Evolutionary conservation across 768 basidiomycete species (phyloP).

Genomic region (Mycena haematopus): DNA sequence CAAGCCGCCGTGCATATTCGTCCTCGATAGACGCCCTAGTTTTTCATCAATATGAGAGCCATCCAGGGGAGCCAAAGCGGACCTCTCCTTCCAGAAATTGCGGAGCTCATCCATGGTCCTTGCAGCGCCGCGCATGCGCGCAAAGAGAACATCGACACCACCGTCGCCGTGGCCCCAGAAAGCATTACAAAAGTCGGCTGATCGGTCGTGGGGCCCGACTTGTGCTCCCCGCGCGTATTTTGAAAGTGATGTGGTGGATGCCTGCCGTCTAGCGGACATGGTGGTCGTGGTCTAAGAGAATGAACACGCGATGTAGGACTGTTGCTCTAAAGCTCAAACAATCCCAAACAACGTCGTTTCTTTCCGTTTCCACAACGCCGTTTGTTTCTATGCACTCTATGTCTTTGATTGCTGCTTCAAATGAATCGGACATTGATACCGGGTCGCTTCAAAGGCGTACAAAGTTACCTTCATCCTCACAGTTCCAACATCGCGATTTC

Average conservation of each 20-base stretch:
- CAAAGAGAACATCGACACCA: slow-evolving; percentile 90
- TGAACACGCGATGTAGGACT: slow-evolving; percentile 1
- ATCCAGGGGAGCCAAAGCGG: slow-evolving; percentile 36
- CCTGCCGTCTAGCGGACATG: slow-evolving; percentile 80
- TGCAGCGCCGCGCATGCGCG: slow-evolving; percentile 84
- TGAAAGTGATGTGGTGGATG: slow-evolving; percentile 82
- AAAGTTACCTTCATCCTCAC: no score
- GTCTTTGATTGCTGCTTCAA: no score
- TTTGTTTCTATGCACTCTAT: not conserved
- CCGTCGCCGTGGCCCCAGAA: slow-evolving; percentile 93
- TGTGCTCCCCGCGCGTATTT: slow-evolving; percentile 58
- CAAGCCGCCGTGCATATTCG: slow-evolving; percentile 88
- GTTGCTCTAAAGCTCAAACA: not conserved
- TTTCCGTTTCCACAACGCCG: not conserved
- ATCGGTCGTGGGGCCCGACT: slow-evolving; percentile 48
- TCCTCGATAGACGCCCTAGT: slow-evolving; percentile 88
- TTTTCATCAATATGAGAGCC: not conserved
- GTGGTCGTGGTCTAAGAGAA: slow-evolving; percentile 9
- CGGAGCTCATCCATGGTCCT: slow-evolving; percentile 90
- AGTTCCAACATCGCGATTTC: no score
- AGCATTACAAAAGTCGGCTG: slow-evolving; percentile 92
- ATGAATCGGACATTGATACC: no score
- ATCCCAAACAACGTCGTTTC: not conserved
- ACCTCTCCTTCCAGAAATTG: slow-evolving; percentile 95
- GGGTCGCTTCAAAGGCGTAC: no score